Conservation (phyloP, 176 grass and related monocot genomes). For the Echinochloa phyllopogon region DNA sequence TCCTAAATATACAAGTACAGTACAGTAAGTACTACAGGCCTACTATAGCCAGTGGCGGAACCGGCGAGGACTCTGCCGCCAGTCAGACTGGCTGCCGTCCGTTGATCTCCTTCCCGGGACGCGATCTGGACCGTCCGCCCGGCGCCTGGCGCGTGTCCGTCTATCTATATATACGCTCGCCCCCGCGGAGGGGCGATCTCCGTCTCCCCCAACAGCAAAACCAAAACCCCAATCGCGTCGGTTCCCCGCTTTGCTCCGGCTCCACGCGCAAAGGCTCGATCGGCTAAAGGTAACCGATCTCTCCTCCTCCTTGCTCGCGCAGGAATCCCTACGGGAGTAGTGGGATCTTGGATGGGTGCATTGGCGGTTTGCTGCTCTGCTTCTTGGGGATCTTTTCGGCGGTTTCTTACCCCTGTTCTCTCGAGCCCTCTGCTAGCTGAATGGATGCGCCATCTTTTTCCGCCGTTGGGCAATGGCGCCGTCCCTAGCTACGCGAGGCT, state of each 20-base stretch:
- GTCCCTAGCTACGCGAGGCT: not conserved
- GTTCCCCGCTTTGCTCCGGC: not conserved
- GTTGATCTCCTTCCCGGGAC: not conserved
- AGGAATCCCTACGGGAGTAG: not conserved
- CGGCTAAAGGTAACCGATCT: not conserved
- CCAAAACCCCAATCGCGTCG: conserved; percentile 14
- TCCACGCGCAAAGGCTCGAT: conserved; percentile 1
- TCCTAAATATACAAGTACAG: no score
- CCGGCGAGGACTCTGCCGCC: not conserved
- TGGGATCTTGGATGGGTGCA: not conserved
- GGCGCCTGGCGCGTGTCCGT: not conserved
- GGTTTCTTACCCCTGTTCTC: not conserved
- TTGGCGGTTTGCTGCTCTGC: not conserved
- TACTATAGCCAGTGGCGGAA: not conserved
- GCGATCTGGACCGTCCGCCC: not conserved
- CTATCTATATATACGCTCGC: not conserved
- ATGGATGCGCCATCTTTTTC: no score
- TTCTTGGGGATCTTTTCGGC: not conserved
- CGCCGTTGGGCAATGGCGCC: not conserved
- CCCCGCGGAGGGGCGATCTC: not conserved
- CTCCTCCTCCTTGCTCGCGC: no score
- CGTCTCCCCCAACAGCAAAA: not conserved
- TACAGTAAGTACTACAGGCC: no score
- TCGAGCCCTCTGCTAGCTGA: not conserved
- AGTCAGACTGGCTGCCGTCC: not conserved